phyloP scores from a whole-genome alignment of 495 filamentous ascomycete species.

The Neurospora terricola region DNA sequence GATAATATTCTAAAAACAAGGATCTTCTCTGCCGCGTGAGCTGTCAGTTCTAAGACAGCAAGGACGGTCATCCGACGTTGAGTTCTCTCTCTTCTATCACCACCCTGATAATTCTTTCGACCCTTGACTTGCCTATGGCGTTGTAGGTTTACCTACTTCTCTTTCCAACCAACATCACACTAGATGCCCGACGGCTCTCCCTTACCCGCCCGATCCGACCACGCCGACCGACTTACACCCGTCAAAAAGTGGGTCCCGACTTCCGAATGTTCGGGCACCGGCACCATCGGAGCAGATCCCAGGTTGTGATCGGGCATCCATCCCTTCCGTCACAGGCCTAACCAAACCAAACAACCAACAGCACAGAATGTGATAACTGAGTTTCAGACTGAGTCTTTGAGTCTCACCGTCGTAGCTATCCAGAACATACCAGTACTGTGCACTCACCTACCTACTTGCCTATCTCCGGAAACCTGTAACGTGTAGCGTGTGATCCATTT shows the following conservation, averaged over 20 bases:
- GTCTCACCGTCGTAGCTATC: neutral
- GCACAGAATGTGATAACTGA: neutral
- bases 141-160: neutral
- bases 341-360: neutral
- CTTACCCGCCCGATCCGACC: neutral
- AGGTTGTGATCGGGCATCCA: neutral
- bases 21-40: neutral
- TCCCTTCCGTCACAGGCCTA: neutral
- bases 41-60: neutral
- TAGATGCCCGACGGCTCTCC: neutral
- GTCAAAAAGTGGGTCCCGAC: neutral
- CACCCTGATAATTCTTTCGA: too few species aligned
- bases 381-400: neutral
- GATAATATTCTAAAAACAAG: neutral
- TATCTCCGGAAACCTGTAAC: neutral
- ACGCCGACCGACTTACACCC: neutral
- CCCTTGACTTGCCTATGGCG: neutral
- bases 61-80: neutral
- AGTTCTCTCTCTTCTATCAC: neutral
- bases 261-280: neutral
- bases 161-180: neutral
- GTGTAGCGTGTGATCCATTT: neutral
- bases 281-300: neutral
- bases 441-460: too few species aligned
- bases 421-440: neutral